Conservation (phyloP, 768 basidiomycete species). For the Chalciporus pseudorubinellus region DNA sequence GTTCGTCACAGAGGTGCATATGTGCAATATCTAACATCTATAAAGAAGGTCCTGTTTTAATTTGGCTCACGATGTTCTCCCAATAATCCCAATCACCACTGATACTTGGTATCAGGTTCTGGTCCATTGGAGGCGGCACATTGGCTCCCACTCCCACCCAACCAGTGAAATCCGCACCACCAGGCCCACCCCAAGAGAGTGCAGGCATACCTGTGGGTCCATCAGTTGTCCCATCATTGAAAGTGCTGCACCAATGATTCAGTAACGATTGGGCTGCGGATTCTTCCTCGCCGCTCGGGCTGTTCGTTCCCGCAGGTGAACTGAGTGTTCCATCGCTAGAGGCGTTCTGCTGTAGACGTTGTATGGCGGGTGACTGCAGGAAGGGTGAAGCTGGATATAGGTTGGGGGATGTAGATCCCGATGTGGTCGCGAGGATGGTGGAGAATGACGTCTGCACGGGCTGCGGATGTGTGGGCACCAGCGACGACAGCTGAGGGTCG, state of each 20-base stretch:
- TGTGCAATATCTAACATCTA: slow-evolving; percentile 16
- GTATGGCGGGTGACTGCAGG: slow-evolving; percentile 50
- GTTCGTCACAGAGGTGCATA: slow-evolving; percentile 6
- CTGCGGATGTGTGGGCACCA: slow-evolving; percentile 9
- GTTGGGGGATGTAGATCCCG: slow-evolving; percentile 22
- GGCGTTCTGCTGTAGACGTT: slow-evolving; percentile 53
- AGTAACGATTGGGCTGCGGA: slow-evolving; percentile 72
- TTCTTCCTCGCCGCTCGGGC: slow-evolving; percentile 71
- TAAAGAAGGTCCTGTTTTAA: slow-evolving; percentile 38
- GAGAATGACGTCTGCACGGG: slow-evolving; percentile 20
- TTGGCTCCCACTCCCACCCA: slow-evolving; percentile 51
- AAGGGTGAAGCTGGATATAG: slow-evolving; percentile 29
- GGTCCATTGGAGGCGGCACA: slow-evolving; percentile 38
- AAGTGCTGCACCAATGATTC: slow-evolving; percentile 84
- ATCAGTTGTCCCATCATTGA: slow-evolving; percentile 63
- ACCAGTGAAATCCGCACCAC: slow-evolving; percentile 54
- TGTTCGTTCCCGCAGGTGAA: slow-evolving; percentile 66
- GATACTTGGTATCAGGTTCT: slow-evolving; percentile 44
- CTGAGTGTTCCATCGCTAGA: slow-evolving; percentile 44
- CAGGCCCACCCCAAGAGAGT: slow-evolving; percentile 60
- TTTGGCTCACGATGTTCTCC: slow-evolving; percentile 70
- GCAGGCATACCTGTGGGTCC: slow-evolving; percentile 43
- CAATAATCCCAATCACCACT: slow-evolving; percentile 80
- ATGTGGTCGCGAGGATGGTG: slow-evolving; percentile 21
- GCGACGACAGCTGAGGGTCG: slow-evolving; percentile 38